These are phyloP conservation scores for Neurospora africana DNA, from an alignment of 495 filamentous ascomycete species.

Conservation along the genomic window DNA sequence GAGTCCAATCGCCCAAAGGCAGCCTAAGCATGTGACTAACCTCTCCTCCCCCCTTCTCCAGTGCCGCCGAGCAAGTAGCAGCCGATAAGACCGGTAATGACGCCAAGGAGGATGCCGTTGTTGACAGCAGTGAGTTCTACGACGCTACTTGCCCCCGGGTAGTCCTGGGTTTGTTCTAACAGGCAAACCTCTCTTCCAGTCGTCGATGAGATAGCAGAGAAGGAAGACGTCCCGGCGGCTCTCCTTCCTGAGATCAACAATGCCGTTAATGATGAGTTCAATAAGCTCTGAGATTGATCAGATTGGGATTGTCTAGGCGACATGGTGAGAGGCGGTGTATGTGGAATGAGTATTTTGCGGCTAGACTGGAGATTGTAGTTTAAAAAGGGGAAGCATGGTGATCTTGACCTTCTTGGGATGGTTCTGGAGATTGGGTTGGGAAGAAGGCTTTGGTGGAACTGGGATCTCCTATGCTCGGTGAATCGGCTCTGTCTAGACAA, in stretches of 20 bases:
- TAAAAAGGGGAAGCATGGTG: not conserved
- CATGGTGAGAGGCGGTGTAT: not conserved
- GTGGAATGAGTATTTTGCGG: not conserved
- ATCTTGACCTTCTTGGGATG: not conserved
- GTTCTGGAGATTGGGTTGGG: not conserved
- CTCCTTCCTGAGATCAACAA: conserved; percentile 23
- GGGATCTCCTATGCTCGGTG: not conserved
- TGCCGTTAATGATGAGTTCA: conserved; percentile 23
- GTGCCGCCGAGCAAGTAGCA: conserved; percentile 23
- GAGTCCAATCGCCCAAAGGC: not conserved
- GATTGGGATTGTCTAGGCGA: not conserved
- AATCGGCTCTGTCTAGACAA: not conserved
- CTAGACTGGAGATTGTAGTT: not conserved
- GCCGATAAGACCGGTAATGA: conserved; percentile 17
- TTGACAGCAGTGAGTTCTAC: conserved; percentile 16
- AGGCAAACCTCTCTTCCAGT: not conserved
- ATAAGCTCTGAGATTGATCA: conserved; percentile 12
- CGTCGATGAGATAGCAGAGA: conserved; percentile 19
- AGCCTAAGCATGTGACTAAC: not conserved
- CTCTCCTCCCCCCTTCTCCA: not conserved
- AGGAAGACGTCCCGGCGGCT: conserved; percentile 21
- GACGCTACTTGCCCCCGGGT: not conserved
- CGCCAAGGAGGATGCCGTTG: conserved; percentile 20
- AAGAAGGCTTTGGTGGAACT: not conserved
- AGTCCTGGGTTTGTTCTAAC: not conserved